Base-by-base conservation (phyloP, 805 yeast genomes). In the Spathaspora passalidarum region DNA sequence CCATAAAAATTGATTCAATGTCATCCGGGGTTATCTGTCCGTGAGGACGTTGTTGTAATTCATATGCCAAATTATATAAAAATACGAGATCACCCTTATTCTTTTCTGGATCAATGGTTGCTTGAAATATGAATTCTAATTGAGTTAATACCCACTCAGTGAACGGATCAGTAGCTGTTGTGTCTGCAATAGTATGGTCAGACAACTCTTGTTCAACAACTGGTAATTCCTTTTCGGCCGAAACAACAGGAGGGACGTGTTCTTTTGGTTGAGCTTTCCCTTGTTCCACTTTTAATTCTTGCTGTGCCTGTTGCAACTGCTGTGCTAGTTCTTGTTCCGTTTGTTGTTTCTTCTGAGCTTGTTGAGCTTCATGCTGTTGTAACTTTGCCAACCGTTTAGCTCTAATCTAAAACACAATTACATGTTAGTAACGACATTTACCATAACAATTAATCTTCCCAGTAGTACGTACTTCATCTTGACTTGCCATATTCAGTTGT, bases 341-440 rank as follows among this genome's bases (percentile, higher is more conserved):
- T 11, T 18, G 36, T 10, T 10, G 26, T 18, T 17, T 13, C 25
- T 17, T 5, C 10, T 14, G 42, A 10, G 7, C 38, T 20, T 16
- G 18, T 3, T n/a, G 14, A 26, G 14, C 34, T 7, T 23, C 20
- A 13, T 17, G 9, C 4, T 29, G 34, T 29, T 29, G 34, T 29
- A 81, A 65, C 48, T 70, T 71, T 4, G 86, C 86, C 51, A 81
- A 63, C 38, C 86, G 60, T 51, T 76, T 76, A 43, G 76, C 75
- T 47, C 81, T 65, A 21, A 76, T 76, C 77, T 73, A 49, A 1
- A 36, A 20, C 17, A 20, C 17, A 38, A 39, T 9, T 8, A 36
- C 13, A 9, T 21, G 42, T 39, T 39, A 39, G 42, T 39, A 23
- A 38, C 13, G 13, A 11, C 5, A 35, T 19, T 10, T n/a, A 2